Evolutionary conservation across 441 rosid species (phyloP).

Genomic region (Capsella rubella): DNA sequence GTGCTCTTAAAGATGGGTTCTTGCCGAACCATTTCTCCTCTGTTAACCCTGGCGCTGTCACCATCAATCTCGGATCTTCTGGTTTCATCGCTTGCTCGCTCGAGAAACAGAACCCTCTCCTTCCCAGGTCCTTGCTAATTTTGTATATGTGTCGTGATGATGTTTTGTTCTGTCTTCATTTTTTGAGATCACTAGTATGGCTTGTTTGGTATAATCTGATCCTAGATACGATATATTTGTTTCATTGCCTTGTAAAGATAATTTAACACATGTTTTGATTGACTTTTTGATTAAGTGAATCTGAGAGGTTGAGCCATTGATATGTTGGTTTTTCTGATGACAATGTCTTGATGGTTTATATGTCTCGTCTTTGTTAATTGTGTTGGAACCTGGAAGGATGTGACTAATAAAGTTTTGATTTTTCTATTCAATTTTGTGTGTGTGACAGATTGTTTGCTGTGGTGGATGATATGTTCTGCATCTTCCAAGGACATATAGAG

Average conservation of each 20-base stretch:
- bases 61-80: constrained; percentile 76
- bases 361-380: not conserved
- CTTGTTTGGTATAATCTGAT: not conserved
- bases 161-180: not conserved
- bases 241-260: not conserved
- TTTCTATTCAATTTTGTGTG: not conserved
- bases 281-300: not conserved
- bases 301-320: constrained; percentile 5
- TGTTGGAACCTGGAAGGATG: not conserved
- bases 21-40: constrained; percentile 68
- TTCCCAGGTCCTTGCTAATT: constrained; percentile 64
- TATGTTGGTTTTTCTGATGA: constrained; percentile 6
- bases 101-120: constrained; percentile 77
- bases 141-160: not conserved
- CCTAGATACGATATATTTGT: not conserved
- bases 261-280: not conserved
- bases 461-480: constrained; percentile 93
- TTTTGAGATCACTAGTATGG: not conserved
- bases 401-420: not conserved
- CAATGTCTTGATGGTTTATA: not conserved
- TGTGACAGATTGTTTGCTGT: constrained; percentile 78
- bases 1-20: constrained; percentile 72
- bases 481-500: constrained; percentile 95
- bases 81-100: constrained; percentile 81
- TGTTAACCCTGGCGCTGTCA: constrained; percentile 61